Conservation (phyloP, 805 yeast genomes). For the Myxozyma neotropica region DNA sequence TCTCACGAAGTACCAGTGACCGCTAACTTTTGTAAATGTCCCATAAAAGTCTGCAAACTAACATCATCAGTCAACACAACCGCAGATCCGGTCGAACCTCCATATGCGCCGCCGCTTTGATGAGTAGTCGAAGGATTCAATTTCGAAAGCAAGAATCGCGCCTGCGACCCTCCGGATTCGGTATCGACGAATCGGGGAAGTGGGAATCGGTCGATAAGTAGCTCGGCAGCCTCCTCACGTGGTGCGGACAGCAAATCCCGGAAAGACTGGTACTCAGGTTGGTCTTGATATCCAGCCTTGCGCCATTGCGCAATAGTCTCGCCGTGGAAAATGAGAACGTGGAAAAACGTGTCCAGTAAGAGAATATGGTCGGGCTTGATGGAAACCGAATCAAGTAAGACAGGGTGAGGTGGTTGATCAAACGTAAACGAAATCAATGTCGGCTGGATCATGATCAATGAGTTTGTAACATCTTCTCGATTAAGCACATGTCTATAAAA, state of each 20-base stretch:
- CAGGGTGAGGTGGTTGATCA: constrained; percentile 86
- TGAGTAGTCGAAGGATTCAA: constrained; percentile 91
- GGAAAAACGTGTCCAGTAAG: constrained; percentile 93
- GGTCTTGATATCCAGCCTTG: constrained; percentile 90
- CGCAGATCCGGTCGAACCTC: constrained; percentile 60
- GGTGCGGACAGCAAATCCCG: constrained; percentile 86
- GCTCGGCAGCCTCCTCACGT: constrained; percentile 85
- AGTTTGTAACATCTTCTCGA: constrained; percentile 89
- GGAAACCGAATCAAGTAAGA: constrained; percentile 88
- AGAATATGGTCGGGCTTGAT: constrained; percentile 85
- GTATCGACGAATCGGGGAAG: constrained; percentile 96
- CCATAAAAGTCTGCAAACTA: constrained; percentile 90
- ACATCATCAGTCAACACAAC: constrained; percentile 97
- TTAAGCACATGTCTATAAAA: constrained; percentile 90
- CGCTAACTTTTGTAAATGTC: constrained; percentile 88
- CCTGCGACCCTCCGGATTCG: constrained; percentile 98
- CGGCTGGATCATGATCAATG: constrained; percentile 97
- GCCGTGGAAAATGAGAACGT: constrained; percentile 93
- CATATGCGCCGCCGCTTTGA: constrained; percentile 53
- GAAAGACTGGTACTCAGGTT: constrained; percentile 85
- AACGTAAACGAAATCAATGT: constrained; percentile 84
- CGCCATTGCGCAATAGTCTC: constrained; percentile 95
- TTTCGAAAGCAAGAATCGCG: constrained; percentile 91
- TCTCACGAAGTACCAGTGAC: constrained; percentile 49
- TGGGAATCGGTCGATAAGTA: constrained; percentile 93